Evolutionary conservation across 1,284 basidiomycete genomes (phyloP).

Genomic region (Ganoderma lingzhi): DNA sequence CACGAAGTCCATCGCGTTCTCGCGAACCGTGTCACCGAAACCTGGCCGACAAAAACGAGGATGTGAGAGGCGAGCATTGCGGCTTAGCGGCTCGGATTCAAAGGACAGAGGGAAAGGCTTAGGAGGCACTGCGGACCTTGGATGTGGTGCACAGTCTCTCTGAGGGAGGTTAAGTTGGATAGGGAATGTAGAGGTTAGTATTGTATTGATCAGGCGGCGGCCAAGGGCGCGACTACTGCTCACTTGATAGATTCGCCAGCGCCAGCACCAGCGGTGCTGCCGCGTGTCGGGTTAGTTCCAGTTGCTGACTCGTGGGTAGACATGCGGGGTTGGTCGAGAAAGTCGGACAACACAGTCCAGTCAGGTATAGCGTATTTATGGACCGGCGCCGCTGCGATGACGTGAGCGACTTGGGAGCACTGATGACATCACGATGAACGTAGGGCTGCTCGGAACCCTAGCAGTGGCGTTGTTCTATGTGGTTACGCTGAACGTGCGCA

Average conservation of each 20-base stretch:
- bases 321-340: not conserved
- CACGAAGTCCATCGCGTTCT: slow-evolving; percentile 41
- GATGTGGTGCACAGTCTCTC: slow-evolving; percentile 35
- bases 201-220: not conserved
- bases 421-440: not conserved
- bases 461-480: too few species aligned
- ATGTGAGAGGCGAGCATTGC: not conserved
- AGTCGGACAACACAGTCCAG: not conserved
- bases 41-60: slow-evolving; percentile 18
- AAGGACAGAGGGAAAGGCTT: not conserved
- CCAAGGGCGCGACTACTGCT: not conserved
- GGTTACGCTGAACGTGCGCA: too few species aligned
- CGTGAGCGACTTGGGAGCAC: not conserved
- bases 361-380: not conserved
- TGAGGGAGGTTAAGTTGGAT: slow-evolving; percentile 1
- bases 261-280: slow-evolving; percentile 26
- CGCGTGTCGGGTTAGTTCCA: slow-evolving; percentile 15
- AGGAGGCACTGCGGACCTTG: slow-evolving; percentile 24
- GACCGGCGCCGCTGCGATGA: too few species aligned
- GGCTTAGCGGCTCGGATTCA: not conserved
- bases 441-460: not conserved
- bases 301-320: slow-evolving; percentile 13
- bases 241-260: slow-evolving; percentile 35
- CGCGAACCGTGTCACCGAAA: slow-evolving; percentile 38
- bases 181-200: too few species aligned